A percentile compares a stretch with the other conserved stretches of the same genome.
Evolutionary conservation across 805 yeast genomes (phyloP).

Genomic region (Myxozyma udenii): DNA sequence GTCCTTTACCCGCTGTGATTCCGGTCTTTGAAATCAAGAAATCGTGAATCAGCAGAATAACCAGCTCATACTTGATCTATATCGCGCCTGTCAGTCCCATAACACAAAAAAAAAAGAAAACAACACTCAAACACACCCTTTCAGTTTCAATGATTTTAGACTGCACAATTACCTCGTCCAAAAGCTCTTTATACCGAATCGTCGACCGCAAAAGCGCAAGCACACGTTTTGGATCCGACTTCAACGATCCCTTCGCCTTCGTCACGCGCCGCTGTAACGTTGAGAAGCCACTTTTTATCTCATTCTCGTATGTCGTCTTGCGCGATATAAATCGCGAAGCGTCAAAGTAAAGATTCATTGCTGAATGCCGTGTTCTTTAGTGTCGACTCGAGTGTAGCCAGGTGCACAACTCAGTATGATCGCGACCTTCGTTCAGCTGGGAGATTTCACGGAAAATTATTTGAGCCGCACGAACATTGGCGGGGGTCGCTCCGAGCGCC

Average conservation of each 20-base stretch:
- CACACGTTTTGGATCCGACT: conserved; percentile 76
- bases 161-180: conserved; percentile 60
- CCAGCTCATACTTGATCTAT: conserved; percentile 52
- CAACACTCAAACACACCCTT: conserved; percentile 28
- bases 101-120: neutral
- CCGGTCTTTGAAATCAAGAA: conserved; percentile 70
- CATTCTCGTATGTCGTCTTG: conserved; percentile 9
- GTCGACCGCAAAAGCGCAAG: conserved; percentile 82
- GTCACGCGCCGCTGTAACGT: conserved; percentile 7
- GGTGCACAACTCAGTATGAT: too few relatives aligned
- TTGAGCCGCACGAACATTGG: too few relatives aligned
- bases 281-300: conserved; percentile 6
- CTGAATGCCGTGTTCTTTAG: too few relatives aligned
- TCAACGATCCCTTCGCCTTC: conserved; percentile 33
- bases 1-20: conserved; percentile 84
- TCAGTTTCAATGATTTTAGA: conserved; percentile 60
- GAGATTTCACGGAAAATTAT: too few relatives aligned
- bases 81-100: conserved; percentile 38
- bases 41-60: conserved; percentile 75
- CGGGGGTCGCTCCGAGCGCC: too few relatives aligned
- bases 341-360: conserved; percentile 31
- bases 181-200: conserved; percentile 62
- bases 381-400: too few relatives aligned
- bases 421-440: too few relatives aligned
- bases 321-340: conserved; percentile 22